A percentile compares a stretch with the other conserved stretches of the same genome.
phyloP scores from a whole-genome alignment of 768 basidiomycete species.

The Clitopilus hobsonii region DNA sequence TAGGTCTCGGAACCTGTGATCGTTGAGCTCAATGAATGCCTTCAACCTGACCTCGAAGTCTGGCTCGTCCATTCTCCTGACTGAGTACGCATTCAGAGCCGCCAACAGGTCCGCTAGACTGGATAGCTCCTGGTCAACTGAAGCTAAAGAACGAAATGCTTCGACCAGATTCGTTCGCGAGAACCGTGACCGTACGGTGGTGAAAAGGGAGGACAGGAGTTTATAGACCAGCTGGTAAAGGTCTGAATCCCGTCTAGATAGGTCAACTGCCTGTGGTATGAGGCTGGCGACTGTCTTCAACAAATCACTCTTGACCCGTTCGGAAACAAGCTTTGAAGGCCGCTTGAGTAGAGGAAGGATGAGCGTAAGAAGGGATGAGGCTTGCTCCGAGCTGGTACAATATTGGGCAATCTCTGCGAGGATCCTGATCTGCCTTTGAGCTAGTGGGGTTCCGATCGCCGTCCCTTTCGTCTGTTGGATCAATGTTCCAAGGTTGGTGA shows the following conservation, averaged over 20 bases:
- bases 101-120: conserved; percentile 51
- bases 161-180: conserved; percentile 67
- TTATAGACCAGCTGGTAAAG: conserved; percentile 53
- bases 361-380: conserved; percentile 63
- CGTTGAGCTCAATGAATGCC: conserved; percentile 76
- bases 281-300: conserved; percentile 65
- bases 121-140: conserved; percentile 41
- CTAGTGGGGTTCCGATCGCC: conserved; percentile 55
- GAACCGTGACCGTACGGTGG: conserved; percentile 63
- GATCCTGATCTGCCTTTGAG: conserved; percentile 78
- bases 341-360: conserved; percentile 79
- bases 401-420: conserved; percentile 78
- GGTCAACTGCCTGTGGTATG: conserved; percentile 63
- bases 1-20: conserved; percentile 46
- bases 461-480: conserved; percentile 58
- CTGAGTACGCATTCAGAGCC: conserved; percentile 82
- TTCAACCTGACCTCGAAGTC: conserved; percentile 84
- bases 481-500: conserved; percentile 65
- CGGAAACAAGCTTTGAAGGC: conserved; percentile 70
- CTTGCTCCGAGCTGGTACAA: conserved; percentile 65
- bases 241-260: conserved; percentile 37
- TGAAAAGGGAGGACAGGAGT: conserved; percentile 73
- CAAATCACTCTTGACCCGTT: conserved; percentile 82
- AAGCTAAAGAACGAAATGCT: conserved; percentile 50
- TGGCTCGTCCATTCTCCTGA: conserved; percentile 80